Conservation (phyloP, 2,329 filamentous ascomycete species). For the Xylariaceae sp. region DNA sequence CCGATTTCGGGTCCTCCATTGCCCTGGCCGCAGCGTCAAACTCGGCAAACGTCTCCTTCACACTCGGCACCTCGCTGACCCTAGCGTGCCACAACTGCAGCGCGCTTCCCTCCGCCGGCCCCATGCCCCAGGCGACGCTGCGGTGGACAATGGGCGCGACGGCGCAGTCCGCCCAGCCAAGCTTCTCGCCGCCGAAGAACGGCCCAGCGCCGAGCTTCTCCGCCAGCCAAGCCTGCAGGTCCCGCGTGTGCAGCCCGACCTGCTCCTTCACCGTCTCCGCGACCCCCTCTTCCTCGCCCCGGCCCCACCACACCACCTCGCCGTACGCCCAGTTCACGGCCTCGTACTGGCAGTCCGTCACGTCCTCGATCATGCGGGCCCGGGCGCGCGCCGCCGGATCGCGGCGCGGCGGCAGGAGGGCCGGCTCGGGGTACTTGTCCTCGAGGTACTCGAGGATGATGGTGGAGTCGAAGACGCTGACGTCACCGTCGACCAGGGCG, state of each 20-base stretch:
- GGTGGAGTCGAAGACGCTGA: not conserved
- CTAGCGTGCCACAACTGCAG: not conserved
- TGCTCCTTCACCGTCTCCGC: not conserved
- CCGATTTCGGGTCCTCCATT: not conserved
- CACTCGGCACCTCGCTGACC: not conserved
- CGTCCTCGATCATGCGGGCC: not conserved
- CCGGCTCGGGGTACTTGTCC: not conserved
- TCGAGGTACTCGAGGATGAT: slow-evolving; percentile 1
- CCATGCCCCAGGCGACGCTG: not conserved
- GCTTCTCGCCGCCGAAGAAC: not conserved
- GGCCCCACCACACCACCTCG: not conserved
- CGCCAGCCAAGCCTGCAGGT: not conserved
- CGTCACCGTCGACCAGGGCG: not conserved
- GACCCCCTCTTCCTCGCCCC: not conserved
- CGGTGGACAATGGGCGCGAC: not conserved
- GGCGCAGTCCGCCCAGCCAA: not conserved
- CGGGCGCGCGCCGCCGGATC: not conserved
- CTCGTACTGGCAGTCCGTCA: not conserved
- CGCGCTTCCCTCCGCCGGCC: not conserved
- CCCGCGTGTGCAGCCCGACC: not conserved
- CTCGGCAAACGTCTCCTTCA: not conserved
- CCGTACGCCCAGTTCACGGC: not conserved
- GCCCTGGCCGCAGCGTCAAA: not conserved
- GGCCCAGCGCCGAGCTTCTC: not conserved
- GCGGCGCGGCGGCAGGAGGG: not conserved